phyloP scores from a whole-genome alignment of 495 filamentous ascomycete genomes.

The Clavariopsis aquatica region DNA sequence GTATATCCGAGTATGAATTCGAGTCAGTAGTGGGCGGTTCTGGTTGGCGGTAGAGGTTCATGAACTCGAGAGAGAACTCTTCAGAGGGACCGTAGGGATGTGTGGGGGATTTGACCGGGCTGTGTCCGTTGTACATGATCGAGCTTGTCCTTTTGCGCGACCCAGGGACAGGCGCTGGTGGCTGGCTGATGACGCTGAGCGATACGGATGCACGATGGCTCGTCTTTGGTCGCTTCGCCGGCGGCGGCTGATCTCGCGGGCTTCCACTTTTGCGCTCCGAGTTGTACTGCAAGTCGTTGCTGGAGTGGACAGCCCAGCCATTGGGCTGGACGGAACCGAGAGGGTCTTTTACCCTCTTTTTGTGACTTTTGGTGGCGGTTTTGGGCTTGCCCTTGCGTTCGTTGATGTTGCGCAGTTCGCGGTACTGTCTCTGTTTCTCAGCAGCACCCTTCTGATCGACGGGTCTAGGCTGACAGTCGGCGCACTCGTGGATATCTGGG shows the following conservation, averaged over 20 bases:
- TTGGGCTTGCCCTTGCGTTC: slow-evolving; percentile 57
- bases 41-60: slow-evolving; percentile 67
- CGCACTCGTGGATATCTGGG: slow-evolving; percentile 81
- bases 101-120: slow-evolving; percentile 55
- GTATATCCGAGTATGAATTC: slow-evolving; percentile 69
- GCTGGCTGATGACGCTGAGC: slow-evolving; percentile 57
- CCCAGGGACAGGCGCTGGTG: slow-evolving; percentile 44
- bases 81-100: slow-evolving; percentile 57
- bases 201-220: slow-evolving; percentile 73
- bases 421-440: slow-evolving; percentile 62
- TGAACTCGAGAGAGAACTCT: slow-evolving; percentile 69
- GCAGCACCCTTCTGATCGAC: slow-evolving; percentile 71
- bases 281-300: slow-evolving; percentile 40
- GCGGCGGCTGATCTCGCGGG: slow-evolving; percentile 60
- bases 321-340: slow-evolving; percentile 47
- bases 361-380: slow-evolving; percentile 46
- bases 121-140: slow-evolving; percentile 47
- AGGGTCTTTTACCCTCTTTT: slow-evolving; percentile 68
- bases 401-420: slow-evolving; percentile 62
- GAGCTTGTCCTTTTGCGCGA: slow-evolving; percentile 58
- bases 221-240: slow-evolving; percentile 73
- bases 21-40: slow-evolving; percentile 57
- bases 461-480: slow-evolving; percentile 74
- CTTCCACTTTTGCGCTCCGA: slow-evolving; percentile 53
- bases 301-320: slow-evolving; percentile 47